Percentiles rank a stretch among this genome's conserved stretches.
Evolutionary conservation across 2,329 filamentous ascomycete species (phyloP).

Genomic region (Phyllosticta paracitricarpa): DNA sequence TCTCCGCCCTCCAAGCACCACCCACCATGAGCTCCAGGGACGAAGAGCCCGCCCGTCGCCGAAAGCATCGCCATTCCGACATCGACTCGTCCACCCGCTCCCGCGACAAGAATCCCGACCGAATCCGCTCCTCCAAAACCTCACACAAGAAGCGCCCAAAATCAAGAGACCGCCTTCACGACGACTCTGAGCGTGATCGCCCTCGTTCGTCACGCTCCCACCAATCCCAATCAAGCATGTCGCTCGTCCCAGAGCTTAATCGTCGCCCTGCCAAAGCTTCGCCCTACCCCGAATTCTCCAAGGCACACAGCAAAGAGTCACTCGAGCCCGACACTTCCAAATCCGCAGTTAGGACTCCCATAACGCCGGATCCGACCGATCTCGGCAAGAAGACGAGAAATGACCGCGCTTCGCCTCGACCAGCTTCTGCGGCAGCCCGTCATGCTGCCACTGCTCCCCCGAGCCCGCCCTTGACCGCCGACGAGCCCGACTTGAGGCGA

Average conservation of each 20-base stretch:
- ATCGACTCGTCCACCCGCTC: conserved; percentile 15
- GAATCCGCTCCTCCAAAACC: conserved; percentile 18
- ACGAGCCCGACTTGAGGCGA: conserved; percentile 34
- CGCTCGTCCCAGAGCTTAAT: conserved; percentile 39
- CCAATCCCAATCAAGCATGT: conserved; percentile 19
- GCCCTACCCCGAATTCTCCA: conserved; percentile 71
- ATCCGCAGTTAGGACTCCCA: conserved; percentile 17
- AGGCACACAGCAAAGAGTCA: conserved; percentile 82
- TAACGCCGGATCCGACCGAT: conserved; percentile 35
- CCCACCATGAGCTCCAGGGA: conserved; percentile 13
- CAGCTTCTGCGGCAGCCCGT: conserved; percentile 15
- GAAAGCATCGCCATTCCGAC: conserved; percentile 24
- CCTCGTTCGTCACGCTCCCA: conserved; percentile 3
- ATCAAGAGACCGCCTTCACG: conserved; percentile 17
- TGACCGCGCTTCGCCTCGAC: conserved; percentile 16
- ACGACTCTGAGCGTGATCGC: conserved; percentile 10
- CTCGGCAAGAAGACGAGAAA: conserved; percentile 23
- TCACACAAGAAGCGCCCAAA: conserved; percentile 17
- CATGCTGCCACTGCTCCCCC: conserved; percentile 29
- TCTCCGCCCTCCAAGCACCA: conserved; percentile 1
- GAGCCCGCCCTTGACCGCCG: conserved; percentile 38
- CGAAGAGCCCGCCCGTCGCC: conserved; percentile 28
- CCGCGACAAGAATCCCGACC: conserved; percentile 18
- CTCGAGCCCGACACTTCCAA: conserved; percentile 47
- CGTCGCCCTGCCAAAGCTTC: conserved; percentile 28